Conservation (phyloP, 371 early-diverging fungal species). For the Actinomucor elegans region DNA sequence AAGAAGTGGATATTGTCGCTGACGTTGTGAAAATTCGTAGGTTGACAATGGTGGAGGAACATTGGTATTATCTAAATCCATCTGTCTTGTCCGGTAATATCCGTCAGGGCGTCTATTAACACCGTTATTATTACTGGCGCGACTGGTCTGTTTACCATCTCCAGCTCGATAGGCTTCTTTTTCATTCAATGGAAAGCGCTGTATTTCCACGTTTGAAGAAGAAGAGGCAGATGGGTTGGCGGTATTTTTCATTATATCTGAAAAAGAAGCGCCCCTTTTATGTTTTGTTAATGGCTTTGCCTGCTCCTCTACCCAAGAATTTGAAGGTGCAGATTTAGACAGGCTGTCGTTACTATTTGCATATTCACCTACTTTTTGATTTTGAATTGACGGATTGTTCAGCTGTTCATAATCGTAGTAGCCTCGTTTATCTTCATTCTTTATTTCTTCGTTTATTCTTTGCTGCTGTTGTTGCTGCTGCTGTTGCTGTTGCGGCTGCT, state of each 20-base stretch:
- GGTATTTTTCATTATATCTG: not conserved
- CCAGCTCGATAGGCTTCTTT: not conserved
- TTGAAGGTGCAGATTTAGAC: conserved; percentile 8
- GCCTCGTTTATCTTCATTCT: not conserved
- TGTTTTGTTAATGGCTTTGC: not conserved
- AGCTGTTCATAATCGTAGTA: not conserved
- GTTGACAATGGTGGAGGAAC: too few species aligned
- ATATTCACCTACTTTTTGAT: conserved; percentile 2
- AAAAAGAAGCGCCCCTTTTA: not conserved
- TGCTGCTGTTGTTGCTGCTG: not conserved
- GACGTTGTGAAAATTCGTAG: too few species aligned
- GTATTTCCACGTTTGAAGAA: not conserved
- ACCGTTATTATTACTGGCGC: not conserved
- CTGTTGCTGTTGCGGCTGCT: not conserved
- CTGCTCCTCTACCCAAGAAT: conserved; percentile 1
- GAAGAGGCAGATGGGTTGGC: not conserved
- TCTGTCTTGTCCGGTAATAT: too few species aligned
- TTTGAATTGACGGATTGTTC: not conserved
- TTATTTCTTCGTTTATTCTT: not conserved
- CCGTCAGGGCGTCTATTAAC: too few species aligned
- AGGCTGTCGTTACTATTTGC: not conserved
- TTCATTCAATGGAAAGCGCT: not conserved
- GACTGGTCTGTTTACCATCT: not conserved
- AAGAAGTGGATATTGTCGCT: not conserved
- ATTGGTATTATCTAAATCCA: too few species aligned